phyloP scores from a whole-genome alignment of 2,329 filamentous ascomycete genomes.

The Cordyceps cateniannulata region DNA sequence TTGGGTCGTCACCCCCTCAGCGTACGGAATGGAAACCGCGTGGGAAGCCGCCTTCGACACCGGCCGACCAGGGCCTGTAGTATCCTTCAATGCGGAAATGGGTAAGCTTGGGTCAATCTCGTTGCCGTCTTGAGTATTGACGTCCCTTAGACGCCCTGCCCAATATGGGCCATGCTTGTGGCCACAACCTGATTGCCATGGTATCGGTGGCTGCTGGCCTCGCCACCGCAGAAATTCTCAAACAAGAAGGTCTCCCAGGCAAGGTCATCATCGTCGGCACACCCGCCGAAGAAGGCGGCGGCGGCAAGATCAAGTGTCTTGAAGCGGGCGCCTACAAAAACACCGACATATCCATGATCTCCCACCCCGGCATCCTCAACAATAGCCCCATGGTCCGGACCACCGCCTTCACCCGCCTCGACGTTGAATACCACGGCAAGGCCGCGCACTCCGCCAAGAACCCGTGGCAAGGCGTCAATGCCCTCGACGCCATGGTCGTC shows the following conservation, averaged over 20 bases:
- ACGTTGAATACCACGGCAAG: constrained; percentile 46
- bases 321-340: constrained; percentile 37
- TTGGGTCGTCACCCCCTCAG: constrained; percentile 34
- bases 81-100: constrained; percentile 37
- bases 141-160: constrained; percentile 37
- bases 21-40: constrained; percentile 37
- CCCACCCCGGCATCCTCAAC: constrained; percentile 24
- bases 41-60: constrained; percentile 35
- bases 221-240: constrained; percentile 6
- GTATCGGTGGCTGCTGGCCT: constrained; percentile 38
- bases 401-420: constrained; percentile 42
- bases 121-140: neutral
- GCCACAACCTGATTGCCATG: constrained; percentile 48
- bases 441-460: constrained; percentile 50
- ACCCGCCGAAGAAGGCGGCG: constrained; percentile 47
- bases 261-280: constrained; percentile 39
- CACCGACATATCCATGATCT: constrained; percentile 25
- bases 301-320: constrained; percentile 44
- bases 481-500: constrained; percentile 48
- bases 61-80: constrained; percentile 28
- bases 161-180: constrained; percentile 46
- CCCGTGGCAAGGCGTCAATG: constrained; percentile 56
- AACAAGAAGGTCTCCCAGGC: neutral
- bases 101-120: constrained; percentile 14
- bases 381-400: constrained; percentile 45